Evolutionary conservation across 2,329 filamentous ascomycete species (phyloP), one percentile per base, ranked within the genome.

Genomic region (Furcasterigmium furcatum): DNA sequence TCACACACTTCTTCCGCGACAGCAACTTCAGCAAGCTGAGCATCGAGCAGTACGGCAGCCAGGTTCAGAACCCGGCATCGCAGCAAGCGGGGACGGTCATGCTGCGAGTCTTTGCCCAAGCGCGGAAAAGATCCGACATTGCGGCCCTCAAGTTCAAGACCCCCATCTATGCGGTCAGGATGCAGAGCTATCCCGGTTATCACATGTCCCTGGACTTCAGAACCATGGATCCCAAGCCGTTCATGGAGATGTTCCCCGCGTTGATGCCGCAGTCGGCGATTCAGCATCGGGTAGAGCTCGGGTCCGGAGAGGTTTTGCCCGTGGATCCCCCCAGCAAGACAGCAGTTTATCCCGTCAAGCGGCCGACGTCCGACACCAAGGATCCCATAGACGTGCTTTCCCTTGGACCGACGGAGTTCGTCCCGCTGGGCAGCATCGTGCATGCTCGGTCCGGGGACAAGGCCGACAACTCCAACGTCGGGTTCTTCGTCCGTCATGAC

Each of bases 181-280:
- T 71, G 61, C 67, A 70, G 51, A 67, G 64, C 24, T 69, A 69
- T 43, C 63, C 67, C 0, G 68, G 67, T 0, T 70, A 70, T 24
- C 69, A 72, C 20, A 70, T 70, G 66, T 66, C 63, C 27, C 58
- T 72, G 1, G 67, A 72, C 42, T 70, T 71, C 41, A 58, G 69
- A 4, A 70, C 68, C 4, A 69, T 71, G 66, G 54, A 58, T 9
- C 68, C 69, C 3, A 65, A 64, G 41, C 59, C 63, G 0, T 72
- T 71, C 38, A 70, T 71, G 65, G 67, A 71, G 47, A 64, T 70
- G 38, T 72, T 70, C 44, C 67, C 68, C 1, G 61, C 58, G 0
- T 19, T 63, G 1, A 62, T 71, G 46, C 54, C 60, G 0, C 40
- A 61, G 0, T 52, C 56, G 3, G 48, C 51, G 1, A 53, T 64